These are phyloP conservation scores for Teratosphaeria pseudoeucalypti DNA, from an alignment of 2,329 filamentous ascomycete species.

Conservation along the genomic window DNA sequence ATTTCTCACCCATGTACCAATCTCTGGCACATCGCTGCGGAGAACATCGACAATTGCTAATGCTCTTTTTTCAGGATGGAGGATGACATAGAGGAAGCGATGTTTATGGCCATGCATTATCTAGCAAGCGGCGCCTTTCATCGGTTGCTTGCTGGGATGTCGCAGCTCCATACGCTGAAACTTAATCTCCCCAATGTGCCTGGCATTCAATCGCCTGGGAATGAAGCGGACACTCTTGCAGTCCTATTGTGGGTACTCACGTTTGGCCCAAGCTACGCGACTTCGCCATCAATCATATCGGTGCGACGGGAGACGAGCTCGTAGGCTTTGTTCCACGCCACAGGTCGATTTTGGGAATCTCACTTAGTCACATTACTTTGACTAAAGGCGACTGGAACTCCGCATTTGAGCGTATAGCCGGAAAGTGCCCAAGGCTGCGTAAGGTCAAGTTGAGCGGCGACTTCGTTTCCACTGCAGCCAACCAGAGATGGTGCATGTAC, in stretches of 20 bases:
- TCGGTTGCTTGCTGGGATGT: not conserved
- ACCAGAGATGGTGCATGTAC: not conserved
- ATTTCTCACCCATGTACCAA: not conserved
- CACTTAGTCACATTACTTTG: not conserved
- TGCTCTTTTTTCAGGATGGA: not conserved
- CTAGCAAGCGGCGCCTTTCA: not conserved
- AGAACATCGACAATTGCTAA: not conserved
- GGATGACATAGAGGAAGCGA: not conserved
- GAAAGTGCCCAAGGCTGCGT: not conserved
- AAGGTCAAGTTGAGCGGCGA: not conserved
- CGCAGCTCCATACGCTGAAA: not conserved
- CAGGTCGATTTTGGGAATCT: not conserved
- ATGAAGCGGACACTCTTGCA: not conserved
- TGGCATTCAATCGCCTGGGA: not conserved
- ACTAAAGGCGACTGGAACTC: not conserved
- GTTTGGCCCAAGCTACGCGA: not conserved
- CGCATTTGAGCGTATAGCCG: not conserved
- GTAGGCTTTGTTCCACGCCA: not conserved
- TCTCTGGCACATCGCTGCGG: not conserved
- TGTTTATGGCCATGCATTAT: not conserved
- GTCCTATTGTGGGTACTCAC: not conserved
- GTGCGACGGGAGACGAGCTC: not conserved
- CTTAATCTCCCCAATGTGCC: not conserved
- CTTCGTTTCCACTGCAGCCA: not conserved
- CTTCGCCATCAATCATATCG: not conserved